Percentiles rank a stretch among this genome's conserved stretches.
Conservation (phyloP, 1,284 basidiomycete genomes). For the Leccinum fallax region DNA sequence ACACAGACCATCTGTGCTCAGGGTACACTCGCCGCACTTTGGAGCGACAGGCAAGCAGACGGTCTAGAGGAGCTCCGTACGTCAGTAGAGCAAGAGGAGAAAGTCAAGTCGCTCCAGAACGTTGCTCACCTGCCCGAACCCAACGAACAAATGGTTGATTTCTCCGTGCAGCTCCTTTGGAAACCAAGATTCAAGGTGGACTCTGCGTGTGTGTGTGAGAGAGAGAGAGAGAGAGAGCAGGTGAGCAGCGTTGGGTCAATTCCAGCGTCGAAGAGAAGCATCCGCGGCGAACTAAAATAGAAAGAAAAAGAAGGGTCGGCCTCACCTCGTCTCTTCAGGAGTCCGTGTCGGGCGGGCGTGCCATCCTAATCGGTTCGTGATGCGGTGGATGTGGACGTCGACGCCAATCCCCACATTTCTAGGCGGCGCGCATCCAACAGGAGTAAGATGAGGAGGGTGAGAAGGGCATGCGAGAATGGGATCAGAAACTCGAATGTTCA, state of each 20-base stretch:
- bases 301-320: too few species aligned
- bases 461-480: neutral
- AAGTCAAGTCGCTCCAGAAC: neutral
- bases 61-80: constrained; percentile 42
- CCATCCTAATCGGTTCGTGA: constrained; percentile 93
- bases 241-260: too few species aligned
- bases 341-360: constrained; percentile 82
- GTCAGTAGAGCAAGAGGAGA: neutral
- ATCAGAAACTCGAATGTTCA: too few species aligned
- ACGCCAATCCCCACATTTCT: constrained; percentile 96
- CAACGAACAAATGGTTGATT: constrained; percentile 89
- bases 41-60: constrained; percentile 86
- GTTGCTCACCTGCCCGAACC: constrained; percentile 81
- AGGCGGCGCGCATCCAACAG: neutral
- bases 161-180: constrained; percentile 77
- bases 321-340: constrained; percentile 84
- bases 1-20: constrained; percentile 57
- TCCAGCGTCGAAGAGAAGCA: too few species aligned
- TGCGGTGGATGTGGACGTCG: constrained; percentile 94
- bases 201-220: constrained; percentile 30
- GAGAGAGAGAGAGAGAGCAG: too few species aligned
- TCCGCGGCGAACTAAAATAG: too few species aligned
- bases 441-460: neutral
- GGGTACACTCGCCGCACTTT: constrained; percentile 76
- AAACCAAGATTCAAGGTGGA: constrained; percentile 92